phyloP scores from a whole-genome alignment of 2,329 filamentous ascomycete genomes.

The Exophiala sp. region DNA sequence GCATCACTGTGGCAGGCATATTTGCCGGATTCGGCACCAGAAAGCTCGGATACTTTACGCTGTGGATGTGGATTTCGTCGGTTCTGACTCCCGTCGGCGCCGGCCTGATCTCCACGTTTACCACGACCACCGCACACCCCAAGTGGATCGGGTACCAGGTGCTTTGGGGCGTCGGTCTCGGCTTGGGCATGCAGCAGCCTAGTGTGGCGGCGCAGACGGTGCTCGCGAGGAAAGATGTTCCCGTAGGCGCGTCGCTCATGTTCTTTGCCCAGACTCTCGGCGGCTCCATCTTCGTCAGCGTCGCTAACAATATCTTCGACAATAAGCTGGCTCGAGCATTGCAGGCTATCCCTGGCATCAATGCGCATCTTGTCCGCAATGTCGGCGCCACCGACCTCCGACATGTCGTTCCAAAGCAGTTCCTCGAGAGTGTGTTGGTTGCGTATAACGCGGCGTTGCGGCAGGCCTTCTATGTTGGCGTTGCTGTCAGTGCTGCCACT shows the following conservation, averaged over 20 bases:
- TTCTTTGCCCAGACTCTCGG: slow-evolving; percentile 28
- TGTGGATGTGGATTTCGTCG: slow-evolving; percentile 33
- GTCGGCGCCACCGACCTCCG: slow-evolving; percentile 40
- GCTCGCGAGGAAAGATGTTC: slow-evolving; percentile 30
- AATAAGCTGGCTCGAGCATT: slow-evolving; percentile 19
- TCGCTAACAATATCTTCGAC: slow-evolving; percentile 29
- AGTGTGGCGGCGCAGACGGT: slow-evolving; percentile 29
- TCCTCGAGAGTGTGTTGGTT: slow-evolving; percentile 49
- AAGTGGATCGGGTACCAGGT: slow-evolving; percentile 35
- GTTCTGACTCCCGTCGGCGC: slow-evolving; percentile 30
- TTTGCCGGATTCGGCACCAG: slow-evolving; percentile 27
- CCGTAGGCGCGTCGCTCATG: slow-evolving; percentile 27
- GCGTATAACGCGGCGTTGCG: slow-evolving; percentile 61
- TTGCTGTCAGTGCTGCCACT: slow-evolving; percentile 50
- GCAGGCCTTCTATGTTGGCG: slow-evolving; percentile 55
- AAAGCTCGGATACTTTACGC: slow-evolving; percentile 34
- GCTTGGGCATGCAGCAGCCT: slow-evolving; percentile 30
- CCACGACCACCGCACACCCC: slow-evolving; percentile 21
- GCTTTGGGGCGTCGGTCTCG: slow-evolving; percentile 32
- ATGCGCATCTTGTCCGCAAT: slow-evolving; percentile 16
- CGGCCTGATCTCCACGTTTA: slow-evolving; percentile 32
- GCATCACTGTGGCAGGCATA: slow-evolving; percentile 22
- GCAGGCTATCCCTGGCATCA: slow-evolving; percentile 17
- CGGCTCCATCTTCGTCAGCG: slow-evolving; percentile 26
- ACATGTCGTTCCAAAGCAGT: slow-evolving; percentile 46